Evolutionary conservation across 805 yeast species (phyloP).

Genomic region (Wilhelminamyces savonicus): DNA sequence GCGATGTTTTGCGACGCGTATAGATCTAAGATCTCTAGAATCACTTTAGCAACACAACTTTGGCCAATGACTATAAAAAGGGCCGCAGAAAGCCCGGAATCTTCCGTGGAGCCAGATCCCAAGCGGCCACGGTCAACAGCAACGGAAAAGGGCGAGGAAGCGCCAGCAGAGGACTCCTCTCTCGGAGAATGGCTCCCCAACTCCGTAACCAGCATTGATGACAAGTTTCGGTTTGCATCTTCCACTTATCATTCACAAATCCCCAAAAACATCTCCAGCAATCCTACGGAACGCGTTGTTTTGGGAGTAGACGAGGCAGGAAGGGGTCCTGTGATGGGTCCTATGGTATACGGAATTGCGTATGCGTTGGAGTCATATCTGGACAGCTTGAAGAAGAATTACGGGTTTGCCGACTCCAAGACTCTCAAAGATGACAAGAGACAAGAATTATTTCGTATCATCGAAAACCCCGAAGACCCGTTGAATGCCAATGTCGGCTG

Average conservation of each 20-base stretch:
- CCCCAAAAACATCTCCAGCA: constrained; percentile 32
- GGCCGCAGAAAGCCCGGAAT: no score
- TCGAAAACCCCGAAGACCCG: constrained; percentile 43
- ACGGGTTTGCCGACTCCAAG: constrained; percentile 92
- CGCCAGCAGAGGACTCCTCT: no score
- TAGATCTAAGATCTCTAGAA: no score
- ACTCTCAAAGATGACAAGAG: constrained; percentile 71
- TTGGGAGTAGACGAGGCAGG: constrained; percentile 99
- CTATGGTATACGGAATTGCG: constrained; percentile 93
- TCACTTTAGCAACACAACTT: no score
- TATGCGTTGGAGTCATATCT: constrained; percentile 59
- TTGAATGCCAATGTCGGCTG: constrained; percentile 68
- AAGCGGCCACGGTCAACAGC: no score
- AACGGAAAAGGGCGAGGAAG: no score
- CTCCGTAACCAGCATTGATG: no score
- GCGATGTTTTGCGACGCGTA: no score
- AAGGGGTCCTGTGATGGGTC: constrained; percentile 95
- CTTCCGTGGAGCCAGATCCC: no score
- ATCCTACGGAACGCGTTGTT: constrained; percentile 37
- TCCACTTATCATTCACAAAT: constrained; percentile 45
- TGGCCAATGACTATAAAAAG: no score
- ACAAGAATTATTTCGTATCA: constrained; percentile 49
- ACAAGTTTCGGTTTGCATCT: constrained; percentile 36
- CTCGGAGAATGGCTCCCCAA: no score
- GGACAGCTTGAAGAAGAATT: constrained; percentile 40